These are phyloP conservation scores for Crithidia thermophila DNA, from an alignment of 208 protist genomes.

Conservation along the genomic window DNA sequence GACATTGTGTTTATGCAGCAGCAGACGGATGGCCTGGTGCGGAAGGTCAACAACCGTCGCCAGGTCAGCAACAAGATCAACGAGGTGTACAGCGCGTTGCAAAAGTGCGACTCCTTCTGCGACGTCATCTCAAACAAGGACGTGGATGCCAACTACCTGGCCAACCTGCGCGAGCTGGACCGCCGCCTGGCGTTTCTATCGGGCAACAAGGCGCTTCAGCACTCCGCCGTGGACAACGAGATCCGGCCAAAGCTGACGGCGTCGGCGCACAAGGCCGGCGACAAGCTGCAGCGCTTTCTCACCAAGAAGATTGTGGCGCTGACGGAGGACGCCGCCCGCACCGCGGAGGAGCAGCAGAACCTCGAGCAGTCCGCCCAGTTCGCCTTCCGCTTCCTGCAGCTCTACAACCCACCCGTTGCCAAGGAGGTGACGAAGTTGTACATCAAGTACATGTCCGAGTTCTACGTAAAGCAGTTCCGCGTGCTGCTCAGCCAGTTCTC, in stretches of 20 bases:
- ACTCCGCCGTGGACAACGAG: conserved; percentile 81
- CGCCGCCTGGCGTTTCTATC: conserved; percentile 74
- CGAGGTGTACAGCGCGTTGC: conserved; percentile 77
- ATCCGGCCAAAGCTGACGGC: conserved; percentile 72
- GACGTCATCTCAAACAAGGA: conserved; percentile 71
- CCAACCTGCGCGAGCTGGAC: conserved; percentile 71
- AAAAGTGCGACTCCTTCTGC: conserved; percentile 88
- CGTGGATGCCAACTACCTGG: conserved; percentile 68
- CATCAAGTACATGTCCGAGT: conserved; percentile 58
- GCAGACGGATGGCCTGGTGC: conserved; percentile 69
- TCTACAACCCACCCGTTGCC: conserved; percentile 77
- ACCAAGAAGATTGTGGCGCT: conserved; percentile 52
- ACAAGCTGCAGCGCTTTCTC: conserved; percentile 79
- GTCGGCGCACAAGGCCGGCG: conserved; percentile 74
- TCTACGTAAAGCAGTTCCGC: conserved; percentile 50
- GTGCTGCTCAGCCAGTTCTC: conserved; percentile 42
- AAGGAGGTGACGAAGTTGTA: conserved; percentile 63
- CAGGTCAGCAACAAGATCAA: conserved; percentile 79
- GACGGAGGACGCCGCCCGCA: conserved; percentile 35
- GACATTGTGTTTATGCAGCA: conserved; percentile 87
- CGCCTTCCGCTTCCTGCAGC: conserved; percentile 72
- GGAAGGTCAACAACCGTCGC: conserved; percentile 71
- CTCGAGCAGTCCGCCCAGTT: conserved; percentile 72
- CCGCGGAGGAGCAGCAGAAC: conserved; percentile 51
- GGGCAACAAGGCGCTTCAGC: conserved; percentile 69